Base-by-base conservation (phyloP, 768 basidiomycete species). In the Lactifluus volemus region DNA sequence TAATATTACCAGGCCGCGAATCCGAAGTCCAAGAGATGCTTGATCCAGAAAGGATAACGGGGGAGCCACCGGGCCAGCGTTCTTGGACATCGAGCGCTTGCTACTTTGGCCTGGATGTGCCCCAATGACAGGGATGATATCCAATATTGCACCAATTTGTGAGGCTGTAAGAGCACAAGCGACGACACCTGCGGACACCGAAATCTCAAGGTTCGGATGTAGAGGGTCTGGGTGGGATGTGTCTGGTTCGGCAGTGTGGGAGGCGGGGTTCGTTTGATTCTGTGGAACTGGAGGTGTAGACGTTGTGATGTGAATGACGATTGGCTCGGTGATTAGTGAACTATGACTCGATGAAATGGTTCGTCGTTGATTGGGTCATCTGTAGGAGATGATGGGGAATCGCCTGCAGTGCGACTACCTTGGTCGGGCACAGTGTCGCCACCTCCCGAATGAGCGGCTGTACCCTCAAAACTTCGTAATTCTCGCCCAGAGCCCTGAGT, bases 1-100 rank as follows among this genome's bases (percentile, higher is more conserved):
- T 36, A 87, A 63, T 6, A 84, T 58, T 32, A 80, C 70, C 7
- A 85, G 70, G 12, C 81, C 76, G 3, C 82, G 79, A 36, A 78
- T 57, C 14, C 64, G 67, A 6, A 78, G 38, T 38, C 60, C 67
- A 5, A 72, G 69, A 30, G 76, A 74, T 42, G 80, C 47, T 44
- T 65, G 66, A 60, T 67, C 72, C 21, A 75, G 66, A 9, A 65
- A 58, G 4, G 70, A 58, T n/a, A 64, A 68, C 44, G 69, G 55
- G 25, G 59, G 21, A 53, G 52, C 36, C 53, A 32, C 70, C 70
- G 47, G 70, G 49, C 60, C 19, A 63, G 61, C 15, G 59, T 63
- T 8, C 53, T 36, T 63, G 55, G 49, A 48, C 52, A 17, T 14
- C 55, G 63, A 61, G 44, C 61, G 60, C 12, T 65, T 58, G 54